A percentile compares a stretch with the other conserved stretches of the same genome.
Evolutionary conservation across 1,284 basidiomycete genomes (phyloP).

Genomic region (Trichosporon faecale): DNA sequence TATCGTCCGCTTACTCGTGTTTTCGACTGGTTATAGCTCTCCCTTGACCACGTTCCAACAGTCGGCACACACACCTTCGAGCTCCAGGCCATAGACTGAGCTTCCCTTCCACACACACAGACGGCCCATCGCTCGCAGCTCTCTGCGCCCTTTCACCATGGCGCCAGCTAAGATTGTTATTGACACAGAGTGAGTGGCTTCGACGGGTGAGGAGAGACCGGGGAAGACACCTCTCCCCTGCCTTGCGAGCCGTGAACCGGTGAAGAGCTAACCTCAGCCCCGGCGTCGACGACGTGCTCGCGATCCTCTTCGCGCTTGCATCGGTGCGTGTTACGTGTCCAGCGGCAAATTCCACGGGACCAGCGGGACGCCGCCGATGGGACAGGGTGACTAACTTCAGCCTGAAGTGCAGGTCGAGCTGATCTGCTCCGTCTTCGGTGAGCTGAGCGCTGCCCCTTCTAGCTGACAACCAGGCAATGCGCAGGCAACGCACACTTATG

Average conservation of each 20-base stretch:
- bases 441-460: slow-evolving; percentile 24
- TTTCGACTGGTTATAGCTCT: not conserved
- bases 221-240: not conserved
- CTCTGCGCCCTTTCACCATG: slow-evolving; percentile 21
- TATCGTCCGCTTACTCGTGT: not conserved
- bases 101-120: not conserved
- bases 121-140: not conserved
- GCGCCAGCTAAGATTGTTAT: slow-evolving; percentile 45
- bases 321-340: slow-evolving; percentile 30
- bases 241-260: not conserved
- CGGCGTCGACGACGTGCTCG: slow-evolving; percentile 86
- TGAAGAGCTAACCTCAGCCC: slow-evolving; percentile 30
- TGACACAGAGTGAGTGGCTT: slow-evolving; percentile 47
- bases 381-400: slow-evolving; percentile 17
- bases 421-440: slow-evolving; percentile 73
- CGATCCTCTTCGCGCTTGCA: slow-evolving; percentile 55
- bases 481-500: slow-evolving; percentile 55
- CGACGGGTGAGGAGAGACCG: not conserved
- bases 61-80: not conserved
- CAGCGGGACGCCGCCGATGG: not conserved
- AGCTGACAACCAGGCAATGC: slow-evolving; percentile 61
- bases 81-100: not conserved
- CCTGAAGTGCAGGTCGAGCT: slow-evolving; percentile 66
- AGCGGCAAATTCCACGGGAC: slow-evolving; percentile 9
- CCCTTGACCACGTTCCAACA: not conserved